Evolutionary conservation across 306 rosid genomes (phyloP).

Genomic region (Dicorynia guianensis): DNA sequence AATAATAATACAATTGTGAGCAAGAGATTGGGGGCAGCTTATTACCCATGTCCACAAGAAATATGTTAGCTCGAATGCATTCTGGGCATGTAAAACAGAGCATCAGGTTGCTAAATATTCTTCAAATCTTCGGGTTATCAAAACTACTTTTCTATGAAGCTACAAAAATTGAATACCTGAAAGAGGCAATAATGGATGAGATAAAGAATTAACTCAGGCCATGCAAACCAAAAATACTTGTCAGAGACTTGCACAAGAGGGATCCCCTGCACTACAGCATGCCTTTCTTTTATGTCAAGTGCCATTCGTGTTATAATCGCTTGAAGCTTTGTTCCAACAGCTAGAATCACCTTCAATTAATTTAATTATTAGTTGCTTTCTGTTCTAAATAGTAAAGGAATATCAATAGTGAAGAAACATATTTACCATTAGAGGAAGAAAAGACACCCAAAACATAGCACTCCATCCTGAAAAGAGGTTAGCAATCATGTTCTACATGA

Average conservation of each 20-base stretch:
- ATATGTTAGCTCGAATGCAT: constrained; percentile 94
- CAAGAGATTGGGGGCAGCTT: constrained; percentile 23
- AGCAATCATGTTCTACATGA: constrained; percentile 15
- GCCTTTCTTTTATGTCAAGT: constrained; percentile 84
- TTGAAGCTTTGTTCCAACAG: constrained; percentile 95
- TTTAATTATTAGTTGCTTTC: constrained; percentile 30
- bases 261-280: constrained; percentile 95
- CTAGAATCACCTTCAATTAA: constrained; percentile 72
- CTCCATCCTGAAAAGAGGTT: constrained; percentile 75
- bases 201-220: constrained; percentile 80
- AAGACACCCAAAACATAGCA: constrained; percentile 67
- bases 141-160: neutral
- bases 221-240: constrained; percentile 82
- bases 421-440: constrained; percentile 80
- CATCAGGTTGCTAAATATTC: constrained; percentile 36
- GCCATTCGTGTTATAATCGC: constrained; percentile 91
- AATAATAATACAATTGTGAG: constrained; percentile 15
- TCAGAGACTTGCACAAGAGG: constrained; percentile 98
- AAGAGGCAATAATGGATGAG: constrained; percentile 90
- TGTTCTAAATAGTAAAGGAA: neutral
- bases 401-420: neutral
- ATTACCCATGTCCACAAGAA: constrained; percentile 94
- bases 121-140: constrained; percentile 20
- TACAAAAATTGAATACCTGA: constrained; percentile 60
- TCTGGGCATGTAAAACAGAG: constrained; percentile 56